These are phyloP conservation scores for Carex arenaria DNA, from an alignment of 202 grass and related monocot species.

Conservation along the genomic window DNA sequence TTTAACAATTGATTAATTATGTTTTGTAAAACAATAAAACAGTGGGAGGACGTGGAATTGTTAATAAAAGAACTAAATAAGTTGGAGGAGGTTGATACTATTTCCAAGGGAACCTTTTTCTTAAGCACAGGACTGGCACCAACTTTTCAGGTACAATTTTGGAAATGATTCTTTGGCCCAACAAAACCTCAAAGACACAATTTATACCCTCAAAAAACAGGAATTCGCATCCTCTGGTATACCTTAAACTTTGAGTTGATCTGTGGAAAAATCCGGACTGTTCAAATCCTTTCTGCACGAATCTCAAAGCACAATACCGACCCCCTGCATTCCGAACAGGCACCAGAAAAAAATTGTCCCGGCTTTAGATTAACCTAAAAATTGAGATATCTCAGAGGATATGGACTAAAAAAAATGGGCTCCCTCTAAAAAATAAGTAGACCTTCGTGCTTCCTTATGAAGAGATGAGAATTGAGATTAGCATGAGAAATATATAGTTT, in stretches of 20 bases:
- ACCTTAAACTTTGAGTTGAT: too few relatives aligned
- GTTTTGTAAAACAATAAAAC: slow-evolving; percentile 10
- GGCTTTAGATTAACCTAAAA: too few relatives aligned
- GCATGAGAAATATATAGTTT: background rate
- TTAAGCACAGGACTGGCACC: slow-evolving; percentile 78
- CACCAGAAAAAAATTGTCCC: too few relatives aligned
- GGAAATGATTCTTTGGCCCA: background rate
- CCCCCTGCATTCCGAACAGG: too few relatives aligned
- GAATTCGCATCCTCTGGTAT: too few relatives aligned
- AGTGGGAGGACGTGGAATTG: slow-evolving; percentile 87
- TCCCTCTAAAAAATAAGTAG: background rate
- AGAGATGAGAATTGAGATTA: background rate
- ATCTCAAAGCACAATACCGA: too few relatives aligned
- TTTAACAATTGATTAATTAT: background rate
- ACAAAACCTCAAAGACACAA: background rate
- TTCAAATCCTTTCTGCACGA: too few relatives aligned
- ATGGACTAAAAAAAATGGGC: background rate
- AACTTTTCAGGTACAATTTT: slow-evolving; percentile 63
- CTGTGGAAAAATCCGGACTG: too few relatives aligned
- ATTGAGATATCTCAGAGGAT: too few relatives aligned
- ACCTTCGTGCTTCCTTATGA: background rate
- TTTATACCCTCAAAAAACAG: too few relatives aligned
- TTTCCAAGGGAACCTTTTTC: slow-evolving; percentile 87
- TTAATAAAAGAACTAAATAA: slow-evolving; percentile 79
- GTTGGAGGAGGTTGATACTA: slow-evolving; percentile 53